Percentiles rank a stretch among this genome's conserved stretches.
Evolutionary conservation across 306 rosid genomes (phyloP).

Genomic region (Mimosa bimucronata): DNA sequence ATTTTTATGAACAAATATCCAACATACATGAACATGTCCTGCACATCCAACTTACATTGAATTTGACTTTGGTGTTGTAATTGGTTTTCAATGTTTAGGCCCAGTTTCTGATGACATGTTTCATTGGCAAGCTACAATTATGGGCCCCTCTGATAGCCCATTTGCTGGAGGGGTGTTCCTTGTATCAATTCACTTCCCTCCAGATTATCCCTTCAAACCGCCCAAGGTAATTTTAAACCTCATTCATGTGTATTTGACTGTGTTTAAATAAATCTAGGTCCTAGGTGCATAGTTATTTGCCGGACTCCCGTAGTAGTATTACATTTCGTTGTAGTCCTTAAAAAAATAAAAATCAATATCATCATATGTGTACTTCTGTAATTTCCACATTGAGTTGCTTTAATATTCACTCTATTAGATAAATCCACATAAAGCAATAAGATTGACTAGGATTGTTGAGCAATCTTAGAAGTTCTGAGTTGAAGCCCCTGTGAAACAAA

Average conservation of each 20-base stretch:
- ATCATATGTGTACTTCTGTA: neutral
- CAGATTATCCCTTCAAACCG: slow-evolving; percentile 68
- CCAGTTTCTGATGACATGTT: slow-evolving; percentile 60
- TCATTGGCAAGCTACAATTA: slow-evolving; percentile 64
- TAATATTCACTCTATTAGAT: neutral
- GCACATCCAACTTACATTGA: neutral
- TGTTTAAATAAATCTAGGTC: neutral
- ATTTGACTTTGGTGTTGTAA: neutral
- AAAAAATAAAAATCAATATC: neutral
- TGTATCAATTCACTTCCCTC: slow-evolving; percentile 65
- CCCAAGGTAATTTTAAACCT: slow-evolving; percentile 46
- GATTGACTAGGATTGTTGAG: neutral
- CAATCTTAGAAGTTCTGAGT: neutral
- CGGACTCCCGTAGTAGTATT: neutral
- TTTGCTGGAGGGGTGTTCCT: slow-evolving; percentile 65
- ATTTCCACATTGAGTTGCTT: neutral
- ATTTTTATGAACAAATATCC: neutral
- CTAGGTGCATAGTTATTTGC: neutral
- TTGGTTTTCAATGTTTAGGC: slow-evolving; percentile 35
- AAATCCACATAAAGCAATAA: neutral
- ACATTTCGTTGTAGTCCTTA: neutral
- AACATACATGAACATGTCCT: neutral
- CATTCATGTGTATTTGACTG: neutral
- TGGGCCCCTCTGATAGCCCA: slow-evolving; percentile 66
- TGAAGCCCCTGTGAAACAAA: neutral